Base-by-base conservation (phyloP, 345 rosid genomes). In the Limnanthes douglasii region DNA sequence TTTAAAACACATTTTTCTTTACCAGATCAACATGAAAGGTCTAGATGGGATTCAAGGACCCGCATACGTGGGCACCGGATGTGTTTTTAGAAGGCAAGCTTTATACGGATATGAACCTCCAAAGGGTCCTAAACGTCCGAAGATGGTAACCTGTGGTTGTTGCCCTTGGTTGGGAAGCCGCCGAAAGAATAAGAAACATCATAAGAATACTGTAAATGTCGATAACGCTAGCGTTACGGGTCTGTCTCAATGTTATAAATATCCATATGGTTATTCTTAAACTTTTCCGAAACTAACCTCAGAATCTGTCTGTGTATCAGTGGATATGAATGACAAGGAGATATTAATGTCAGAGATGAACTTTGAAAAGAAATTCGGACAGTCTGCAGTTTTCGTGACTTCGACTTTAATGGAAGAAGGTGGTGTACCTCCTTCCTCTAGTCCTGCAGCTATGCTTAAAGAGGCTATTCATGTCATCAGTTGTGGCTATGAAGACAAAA, bases 381-480 rank as follows among this genome's bases (percentile, higher is more conserved):
- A 80, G 34, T 90, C 96, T 14, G 79, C 92, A 12, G 78, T 84
- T 36, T 84, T 84, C 39, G 85, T 81, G 41, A 84, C 96, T 43
- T 90, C 98, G 13, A 80, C 96, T 23, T 50, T 90, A 52, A 80
- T 90, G 96, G 94, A 80, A 47, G 65, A 75, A 51, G 98, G 96
- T 13, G 94, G 94, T 14, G 93, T 90, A 24, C 98, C 96, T 63
- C 94, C 96, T 17, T 90, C 98, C 37, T 80, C 96, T 8, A 80
- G 98, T 50, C 94, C 98, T 31, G 96, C 96, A 36, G 72, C 88
- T 14, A 68, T 80, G 53, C 78, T 90, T 30, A 90, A 90, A 65
- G 96, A 90, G 66, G 96, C 96, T 66, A 84, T 90, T 53, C 98
- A 90, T 51, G 98, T 84, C 24, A 84, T 90, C 37, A 84, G 96